Evolutionary conservation across 805 yeast species (phyloP), one percentile per base, ranked within the genome.

Genomic region (Wickerhamomyces ciferrii): DNA sequence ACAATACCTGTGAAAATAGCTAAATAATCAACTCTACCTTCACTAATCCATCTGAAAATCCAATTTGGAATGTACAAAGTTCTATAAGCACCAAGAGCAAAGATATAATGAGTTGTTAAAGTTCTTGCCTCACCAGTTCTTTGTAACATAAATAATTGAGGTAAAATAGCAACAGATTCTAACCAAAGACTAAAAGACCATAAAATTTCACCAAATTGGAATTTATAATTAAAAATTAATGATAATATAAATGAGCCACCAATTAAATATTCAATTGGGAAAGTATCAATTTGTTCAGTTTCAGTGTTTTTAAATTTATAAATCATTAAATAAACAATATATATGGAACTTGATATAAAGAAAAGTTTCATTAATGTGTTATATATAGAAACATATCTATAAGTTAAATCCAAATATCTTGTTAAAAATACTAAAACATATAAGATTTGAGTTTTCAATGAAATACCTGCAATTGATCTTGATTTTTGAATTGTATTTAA

Each of bases 121-220:
- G 87, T 78, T 63, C 87, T 86, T 4, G 97, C 91, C 57, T 86
- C 85, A 17, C 97, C 97, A 2, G 92, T 81, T 53, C 85, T 83
- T 61, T 91, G 96, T 48, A 94, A 72, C 79, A 94, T 79, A 65
- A 84, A 90, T 62, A 94, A 71, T 68, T 94, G 99, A 5, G 99
- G 99, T 49, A 94, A 67, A 46, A 94, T 90, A 11, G 96, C 96
- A 31, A 87, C 86, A 39, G 92, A 76, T 66, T 94, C 99, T 44
- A 94, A 75, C 97, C 98, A 94, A 43, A 90, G 68, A 15, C 92
- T 82, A 59, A 90, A 94, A 20, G 94, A 75, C 99, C 99, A 94
- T 31, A 82, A 52, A 10, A 87, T 59, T 58, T 87, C 96, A 13
- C 74, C 50, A 13, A 80, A 37, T 0, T 83, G 67, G 66, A 81